These are phyloP conservation scores for Volvariella surrecta DNA, from an alignment of 1,284 basidiomycete genomes.

Conservation along the genomic window DNA sequence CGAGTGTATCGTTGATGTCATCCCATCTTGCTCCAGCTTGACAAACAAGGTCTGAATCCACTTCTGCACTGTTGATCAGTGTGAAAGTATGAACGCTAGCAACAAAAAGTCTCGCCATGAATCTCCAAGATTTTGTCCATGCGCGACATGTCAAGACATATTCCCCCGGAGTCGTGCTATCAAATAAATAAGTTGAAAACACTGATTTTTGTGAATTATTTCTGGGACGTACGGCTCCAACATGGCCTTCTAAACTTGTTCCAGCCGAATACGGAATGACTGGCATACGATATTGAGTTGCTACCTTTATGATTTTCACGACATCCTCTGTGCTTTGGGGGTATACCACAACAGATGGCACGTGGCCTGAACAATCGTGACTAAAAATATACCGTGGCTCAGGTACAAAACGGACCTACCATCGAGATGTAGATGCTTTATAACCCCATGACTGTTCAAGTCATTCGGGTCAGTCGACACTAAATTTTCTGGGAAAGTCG, in stretches of 20 bases:
- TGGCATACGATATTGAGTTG: constrained; percentile 60
- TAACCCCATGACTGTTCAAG: constrained; percentile 48
- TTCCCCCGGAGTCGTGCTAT: constrained; percentile 55
- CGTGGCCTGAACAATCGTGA: constrained; percentile 23
- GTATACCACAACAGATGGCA: constrained; percentile 46
- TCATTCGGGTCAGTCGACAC: constrained; percentile 51
- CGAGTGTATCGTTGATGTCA: constrained; percentile 73
- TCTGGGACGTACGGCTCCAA: constrained; percentile 40
- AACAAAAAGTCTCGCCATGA: constrained; percentile 37
- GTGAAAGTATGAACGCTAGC: neutral
- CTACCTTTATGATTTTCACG: constrained; percentile 56
- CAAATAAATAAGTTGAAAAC: neutral
- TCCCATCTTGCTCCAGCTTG: constrained; percentile 86
- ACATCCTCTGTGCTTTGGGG: constrained; percentile 59
- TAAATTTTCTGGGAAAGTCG: constrained; percentile 26
- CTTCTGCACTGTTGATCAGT: constrained; percentile 33
- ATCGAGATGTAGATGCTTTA: constrained; percentile 48
- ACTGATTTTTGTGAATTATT: neutral
- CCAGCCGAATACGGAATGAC: constrained; percentile 66
- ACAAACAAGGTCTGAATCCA: constrained; percentile 75
- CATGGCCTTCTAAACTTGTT: constrained; percentile 63
- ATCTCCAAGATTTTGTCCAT: constrained; percentile 84
- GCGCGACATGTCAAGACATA: constrained; percentile 76
- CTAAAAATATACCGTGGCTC: neutral
- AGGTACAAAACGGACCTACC: constrained; percentile 24